Evolutionary conservation across 1,139 yeast genomes (phyloP).

Genomic region (Debaryomyces nepalensis): DNA sequence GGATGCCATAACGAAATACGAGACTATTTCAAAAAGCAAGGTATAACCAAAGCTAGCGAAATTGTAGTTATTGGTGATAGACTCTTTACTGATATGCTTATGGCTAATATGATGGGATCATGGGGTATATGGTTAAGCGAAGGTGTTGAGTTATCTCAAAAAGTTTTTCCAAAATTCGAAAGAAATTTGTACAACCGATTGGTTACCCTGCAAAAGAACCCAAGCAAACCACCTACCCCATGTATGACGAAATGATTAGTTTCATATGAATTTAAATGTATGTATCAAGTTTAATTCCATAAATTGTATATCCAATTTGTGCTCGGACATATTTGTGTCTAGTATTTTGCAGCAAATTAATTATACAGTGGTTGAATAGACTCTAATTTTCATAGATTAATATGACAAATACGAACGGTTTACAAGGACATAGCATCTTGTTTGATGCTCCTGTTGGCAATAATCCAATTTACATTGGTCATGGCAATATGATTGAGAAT

Average conservation of each 20-base stretch:
- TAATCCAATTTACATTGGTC: conserved; percentile 29
- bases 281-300: too few relatives aligned
- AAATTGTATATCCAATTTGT: too few relatives aligned
- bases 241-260: too few relatives aligned
- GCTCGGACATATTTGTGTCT: conserved; percentile 9
- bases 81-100: conserved; percentile 83
- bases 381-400: too few relatives aligned
- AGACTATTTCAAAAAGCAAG: conserved; percentile 55
- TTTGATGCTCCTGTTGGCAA: conserved; percentile 26
- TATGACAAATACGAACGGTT: conserved; percentile 10
- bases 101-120: conserved; percentile 95
- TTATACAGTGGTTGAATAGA: too few relatives aligned
- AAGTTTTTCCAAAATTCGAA: conserved; percentile 57
- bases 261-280: too few relatives aligned
- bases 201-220: conserved; percentile 25
- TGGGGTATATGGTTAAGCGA: conserved; percentile 81
- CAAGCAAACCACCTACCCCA: conserved; percentile 31
- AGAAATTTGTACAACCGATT: conserved; percentile 45
- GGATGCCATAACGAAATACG: conserved; percentile 80
- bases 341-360: conserved; percentile 3
- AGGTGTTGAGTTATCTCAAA: conserved; percentile 67
- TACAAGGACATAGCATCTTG: conserved; percentile 23
- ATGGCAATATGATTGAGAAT: conserved; percentile 24
- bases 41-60: conserved; percentile 58
- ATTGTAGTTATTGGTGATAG: conserved; percentile 91